A percentile compares a stretch with the other conserved stretches of the same genome.
Evolutionary conservation across 23 red algal genomes (phyloP).

Genomic region (Chondrus crispus): DNA sequence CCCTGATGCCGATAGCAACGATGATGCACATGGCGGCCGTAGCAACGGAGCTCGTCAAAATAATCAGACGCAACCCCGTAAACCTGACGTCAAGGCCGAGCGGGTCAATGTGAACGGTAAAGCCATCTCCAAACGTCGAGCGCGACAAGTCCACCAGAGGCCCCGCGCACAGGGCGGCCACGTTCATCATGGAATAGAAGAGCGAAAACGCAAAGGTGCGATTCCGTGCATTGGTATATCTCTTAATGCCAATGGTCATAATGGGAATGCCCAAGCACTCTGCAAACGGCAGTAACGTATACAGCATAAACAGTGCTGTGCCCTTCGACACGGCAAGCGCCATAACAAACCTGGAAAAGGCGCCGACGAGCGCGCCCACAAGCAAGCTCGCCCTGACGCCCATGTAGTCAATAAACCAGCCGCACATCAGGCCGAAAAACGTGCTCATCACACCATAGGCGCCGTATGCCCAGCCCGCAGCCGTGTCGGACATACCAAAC

Average conservation of each 20-base stretch:
- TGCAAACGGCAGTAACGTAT: conserved; percentile 80
- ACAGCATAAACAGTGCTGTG: conserved; percentile 43
- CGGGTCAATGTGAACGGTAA: not conserved
- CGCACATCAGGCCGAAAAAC: conserved; percentile 78
- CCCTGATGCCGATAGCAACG: conserved; percentile 66
- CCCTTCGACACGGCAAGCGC: conserved; percentile 35
- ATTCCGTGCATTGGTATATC: conserved; percentile 79
- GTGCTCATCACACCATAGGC: conserved; percentile 87
- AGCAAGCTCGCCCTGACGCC: conserved; percentile 75
- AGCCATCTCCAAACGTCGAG: conserved; percentile 13
- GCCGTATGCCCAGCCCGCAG: conserved; percentile 86
- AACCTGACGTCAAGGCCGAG: conserved; percentile 8
- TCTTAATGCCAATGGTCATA: conserved; percentile 93
- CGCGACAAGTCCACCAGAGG: conserved; percentile 75
- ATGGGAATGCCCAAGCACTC: conserved; percentile 93
- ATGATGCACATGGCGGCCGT: conserved; percentile 50
- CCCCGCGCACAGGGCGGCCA: conserved; percentile 82
- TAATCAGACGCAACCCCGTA: conserved; percentile 56
- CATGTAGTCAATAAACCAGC: conserved; percentile 91
- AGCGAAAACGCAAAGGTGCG: conserved; percentile 92
- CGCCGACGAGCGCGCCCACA: conserved; percentile 76
- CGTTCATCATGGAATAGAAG: conserved; percentile 97
- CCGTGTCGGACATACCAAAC: conserved; percentile 74
- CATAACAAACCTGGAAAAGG: conserved; percentile 52
- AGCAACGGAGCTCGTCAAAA: conserved; percentile 68